phyloP scores from a whole-genome alignment of 805 yeast genomes.

The Kuraishia ogatae region DNA sequence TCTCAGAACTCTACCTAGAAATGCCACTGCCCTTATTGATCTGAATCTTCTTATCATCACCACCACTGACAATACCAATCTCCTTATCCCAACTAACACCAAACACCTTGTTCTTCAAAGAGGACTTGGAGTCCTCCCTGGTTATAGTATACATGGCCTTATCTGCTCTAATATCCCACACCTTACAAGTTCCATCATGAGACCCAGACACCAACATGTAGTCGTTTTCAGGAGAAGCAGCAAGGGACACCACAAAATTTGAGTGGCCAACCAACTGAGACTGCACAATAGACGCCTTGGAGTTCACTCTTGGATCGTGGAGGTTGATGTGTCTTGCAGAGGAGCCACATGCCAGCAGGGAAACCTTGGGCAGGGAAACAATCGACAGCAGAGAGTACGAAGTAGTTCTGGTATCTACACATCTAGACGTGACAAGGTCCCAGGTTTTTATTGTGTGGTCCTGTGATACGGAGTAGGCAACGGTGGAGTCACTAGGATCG shows the following conservation, averaged over 20 bases:
- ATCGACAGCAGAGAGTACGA: slow-evolving; percentile 78
- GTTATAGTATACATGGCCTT: slow-evolving; percentile 74
- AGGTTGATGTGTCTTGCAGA: slow-evolving; percentile 95
- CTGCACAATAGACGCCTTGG: slow-evolving; percentile 51
- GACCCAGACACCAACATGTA: slow-evolving; percentile 84
- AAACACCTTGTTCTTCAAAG: slow-evolving; percentile 60
- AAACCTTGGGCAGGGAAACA: slow-evolving; percentile 54
- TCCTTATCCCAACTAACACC: slow-evolving; percentile 77
- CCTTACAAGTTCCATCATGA: slow-evolving; percentile 92
- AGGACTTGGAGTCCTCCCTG: slow-evolving; percentile 44
- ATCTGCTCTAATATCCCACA: slow-evolving; percentile 92
- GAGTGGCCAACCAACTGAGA: slow-evolving; percentile 81
- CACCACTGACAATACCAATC: slow-evolving; percentile 86
- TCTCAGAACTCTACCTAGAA: neutral
- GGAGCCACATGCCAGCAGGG: slow-evolving; percentile 85
- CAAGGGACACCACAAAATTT: slow-evolving; percentile 78
- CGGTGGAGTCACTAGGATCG: slow-evolving; percentile 64
- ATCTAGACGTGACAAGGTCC: slow-evolving; percentile 84
- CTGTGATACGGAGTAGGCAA: slow-evolving; percentile 90
- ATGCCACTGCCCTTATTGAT: slow-evolving; percentile 36
- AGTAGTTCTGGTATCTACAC: slow-evolving; percentile 83
- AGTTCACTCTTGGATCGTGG: slow-evolving; percentile 76
- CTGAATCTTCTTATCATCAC: slow-evolving; percentile 89
- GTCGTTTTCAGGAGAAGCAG: slow-evolving; percentile 67
- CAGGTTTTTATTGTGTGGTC: slow-evolving; percentile 94